phyloP scores from a whole-genome alignment of 345 rosid genomes.

The Abelmoschus esculentus region DNA sequence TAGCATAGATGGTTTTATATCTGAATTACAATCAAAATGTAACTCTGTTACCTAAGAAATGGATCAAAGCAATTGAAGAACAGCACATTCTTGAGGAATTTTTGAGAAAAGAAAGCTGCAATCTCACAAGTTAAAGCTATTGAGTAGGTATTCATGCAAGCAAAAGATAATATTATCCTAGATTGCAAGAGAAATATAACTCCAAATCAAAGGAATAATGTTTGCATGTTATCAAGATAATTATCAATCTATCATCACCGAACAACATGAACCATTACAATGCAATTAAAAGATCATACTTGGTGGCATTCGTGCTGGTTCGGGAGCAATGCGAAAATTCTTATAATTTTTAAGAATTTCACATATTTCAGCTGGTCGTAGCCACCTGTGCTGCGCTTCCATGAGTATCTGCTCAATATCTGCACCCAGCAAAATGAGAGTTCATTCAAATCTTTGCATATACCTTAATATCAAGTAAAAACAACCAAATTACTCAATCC shows the following conservation, averaged over 20 bases:
- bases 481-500: not conserved
- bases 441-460: not conserved
- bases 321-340: conserved; percentile 57
- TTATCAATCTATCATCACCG: conserved; percentile 3
- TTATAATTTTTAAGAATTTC: conserved; percentile 67
- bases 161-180: not conserved
- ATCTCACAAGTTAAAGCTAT: not conserved
- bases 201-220: not conserved
- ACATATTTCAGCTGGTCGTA: conserved; percentile 91
- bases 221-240: not conserved
- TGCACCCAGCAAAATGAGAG: conserved; percentile 26
- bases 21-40: not conserved
- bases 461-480: not conserved
- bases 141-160: not conserved
- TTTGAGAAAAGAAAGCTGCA: not conserved
- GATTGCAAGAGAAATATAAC: not conserved
- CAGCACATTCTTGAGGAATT: not conserved
- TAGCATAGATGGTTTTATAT: not conserved
- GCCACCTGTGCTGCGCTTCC: conserved; percentile 89
- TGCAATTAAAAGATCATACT: conserved; percentile 38
- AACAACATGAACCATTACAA: not conserved
- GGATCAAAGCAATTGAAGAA: not conserved
- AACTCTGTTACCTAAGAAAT: not conserved
- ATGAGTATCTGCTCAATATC: conserved; percentile 71
- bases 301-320: conserved; percentile 60